Conservation (phyloP, 2,329 filamentous ascomycete genomes). For the Mycosphaerella sp. region DNA sequence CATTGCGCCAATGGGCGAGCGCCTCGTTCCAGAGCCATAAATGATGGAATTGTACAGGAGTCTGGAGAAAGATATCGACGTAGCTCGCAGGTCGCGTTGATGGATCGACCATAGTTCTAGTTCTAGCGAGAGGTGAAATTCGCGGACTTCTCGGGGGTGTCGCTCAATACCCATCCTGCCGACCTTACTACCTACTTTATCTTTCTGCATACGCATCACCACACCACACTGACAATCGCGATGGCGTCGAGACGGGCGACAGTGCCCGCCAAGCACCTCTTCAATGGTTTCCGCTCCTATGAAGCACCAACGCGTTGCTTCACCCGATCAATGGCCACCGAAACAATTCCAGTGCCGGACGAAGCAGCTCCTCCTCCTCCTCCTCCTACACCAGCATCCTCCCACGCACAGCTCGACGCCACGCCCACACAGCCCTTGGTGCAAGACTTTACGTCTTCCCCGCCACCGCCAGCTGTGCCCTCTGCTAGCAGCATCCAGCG, state of each 20-base stretch:
- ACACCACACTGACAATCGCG: conserved; percentile 9
- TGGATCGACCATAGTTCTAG: no score
- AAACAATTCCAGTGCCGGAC: conserved; percentile 29
- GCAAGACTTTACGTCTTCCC: conserved; percentile 16
- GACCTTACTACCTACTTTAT: not conserved
- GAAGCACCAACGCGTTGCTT: conserved; percentile 31
- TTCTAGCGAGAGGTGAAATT: not conserved
- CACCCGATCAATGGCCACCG: conserved; percentile 52
- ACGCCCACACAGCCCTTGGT: conserved; percentile 23
- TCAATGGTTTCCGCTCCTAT: conserved; percentile 24
- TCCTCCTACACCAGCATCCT: conserved; percentile 19
- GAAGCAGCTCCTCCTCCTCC: no score
- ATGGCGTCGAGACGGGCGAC: conserved; percentile 39
- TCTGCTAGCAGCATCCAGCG: conserved; percentile 6
- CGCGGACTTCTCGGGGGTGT: conserved; percentile 10
- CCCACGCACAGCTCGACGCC: conserved; percentile 34
- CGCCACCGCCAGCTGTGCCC: conserved; percentile 19
- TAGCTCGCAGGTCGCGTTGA: not conserved
- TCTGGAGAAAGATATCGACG: not conserved
- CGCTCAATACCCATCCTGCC: not conserved
- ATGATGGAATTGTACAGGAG: not conserved
- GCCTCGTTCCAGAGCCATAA: conserved; percentile 31
- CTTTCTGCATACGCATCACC: conserved; percentile 2
- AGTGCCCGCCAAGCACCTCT: conserved; percentile 34
- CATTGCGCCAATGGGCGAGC: conserved; percentile 33